Evolutionary conservation across 805 yeast species (phyloP), one percentile per base, ranked within the genome.

Genomic region (Ogataea zsoltii): DNA sequence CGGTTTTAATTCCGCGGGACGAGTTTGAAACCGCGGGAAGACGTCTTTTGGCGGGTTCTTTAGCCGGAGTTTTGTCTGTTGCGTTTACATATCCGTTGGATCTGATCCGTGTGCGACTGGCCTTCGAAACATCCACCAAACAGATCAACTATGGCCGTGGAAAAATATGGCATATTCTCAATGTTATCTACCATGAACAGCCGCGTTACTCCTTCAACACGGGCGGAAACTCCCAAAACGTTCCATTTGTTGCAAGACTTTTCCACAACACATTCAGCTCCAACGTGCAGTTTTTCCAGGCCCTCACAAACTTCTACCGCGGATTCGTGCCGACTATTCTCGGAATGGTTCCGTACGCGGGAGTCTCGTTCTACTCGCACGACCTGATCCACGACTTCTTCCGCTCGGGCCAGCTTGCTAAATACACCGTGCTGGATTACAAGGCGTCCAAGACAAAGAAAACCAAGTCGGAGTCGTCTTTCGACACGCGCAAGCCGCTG

Each of bases 321-420:
- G 99, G 99, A 2, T 94, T 92, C 66, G 79, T 86, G 7, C 96
- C 99, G 15, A 94, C 99, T 0, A 83, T 94, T 36, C 58, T 91
- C 33, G 99, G 99, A 10, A 91, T 94, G 96, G 75, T 94, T 17
- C 99, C 99, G 1, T 94, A 94, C 63, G 99, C 99, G 1, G 99
- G 99, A 10, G 97, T 92, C 3, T 88, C 97, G 3, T 94, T 94
- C 60, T 87, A 90, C 68, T 87, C 96, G 3, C 98, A 94, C 66
- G 99, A 94, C 68, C 63, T 82, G 45, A 73, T 91, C 46, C 98
- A 92, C 66, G 99, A 94, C 67, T 58, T 91, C 1, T 80, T 94
- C 60, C 73, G 96, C 50, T 72, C 85, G n/a, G 71, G 74, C 11
- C 43, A 60, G 11, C 63, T 91, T 5, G 71, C 82, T 2, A 67